phyloP scores from a whole-genome alignment of 257 asterid genomes.

The Datura wrightii region DNA sequence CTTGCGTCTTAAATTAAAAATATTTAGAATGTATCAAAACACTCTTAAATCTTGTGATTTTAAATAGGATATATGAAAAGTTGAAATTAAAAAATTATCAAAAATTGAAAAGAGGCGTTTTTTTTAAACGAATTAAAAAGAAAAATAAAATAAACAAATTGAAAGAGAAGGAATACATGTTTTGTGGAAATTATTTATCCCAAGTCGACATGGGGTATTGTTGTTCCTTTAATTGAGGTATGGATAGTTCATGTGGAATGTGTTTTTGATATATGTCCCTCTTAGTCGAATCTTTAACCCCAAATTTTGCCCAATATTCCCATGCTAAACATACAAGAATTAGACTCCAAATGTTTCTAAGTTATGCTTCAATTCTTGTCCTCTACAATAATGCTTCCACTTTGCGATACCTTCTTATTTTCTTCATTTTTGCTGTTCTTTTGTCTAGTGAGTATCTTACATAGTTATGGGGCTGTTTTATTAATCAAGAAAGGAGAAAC shows the following conservation, averaged over 20 bases:
- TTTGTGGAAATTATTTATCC: no score
- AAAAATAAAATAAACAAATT: no score
- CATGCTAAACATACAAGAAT: conserved; percentile 22
- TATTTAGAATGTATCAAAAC: no score
- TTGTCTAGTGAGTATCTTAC: background rate
- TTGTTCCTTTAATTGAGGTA: conserved; percentile 1
- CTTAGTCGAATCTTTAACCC: background rate
- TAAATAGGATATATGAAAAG: no score
- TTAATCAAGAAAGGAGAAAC: conserved; percentile 28
- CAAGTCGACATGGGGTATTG: background rate
- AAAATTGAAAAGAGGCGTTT: no score
- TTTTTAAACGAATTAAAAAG: no score
- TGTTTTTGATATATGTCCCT: background rate
- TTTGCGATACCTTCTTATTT: conserved; percentile 12
- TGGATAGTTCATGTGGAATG: background rate
- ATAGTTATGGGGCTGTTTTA: background rate
- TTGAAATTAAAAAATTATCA: no score
- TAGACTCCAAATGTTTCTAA: conserved; percentile 37
- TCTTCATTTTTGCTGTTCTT: background rate
- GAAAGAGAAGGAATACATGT: no score
- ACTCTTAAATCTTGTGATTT: no score
- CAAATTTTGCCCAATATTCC: background rate
- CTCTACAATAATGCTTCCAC: background rate
- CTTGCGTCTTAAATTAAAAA: no score
- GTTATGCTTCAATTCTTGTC: conserved; percentile 31